Evolutionary conservation across 169 alveolate species (phyloP), one percentile per base, ranked within the genome.

Genomic region (Blepharisma undulans): DNA sequence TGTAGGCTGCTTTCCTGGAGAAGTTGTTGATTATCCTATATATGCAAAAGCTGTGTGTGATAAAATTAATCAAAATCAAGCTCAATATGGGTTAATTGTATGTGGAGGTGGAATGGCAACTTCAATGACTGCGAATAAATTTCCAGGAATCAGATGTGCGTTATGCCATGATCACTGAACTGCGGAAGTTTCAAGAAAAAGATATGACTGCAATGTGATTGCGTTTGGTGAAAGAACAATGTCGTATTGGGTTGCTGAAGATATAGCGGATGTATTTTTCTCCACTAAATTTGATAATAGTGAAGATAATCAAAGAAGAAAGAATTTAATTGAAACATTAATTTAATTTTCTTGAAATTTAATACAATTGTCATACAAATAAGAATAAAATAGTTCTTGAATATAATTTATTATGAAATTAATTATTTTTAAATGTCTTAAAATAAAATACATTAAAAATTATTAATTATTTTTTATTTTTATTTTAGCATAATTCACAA

Each of bases 71-170:
- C 36, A 87, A 71, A 22, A 76, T 72, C 36, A 77, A 90, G 33
- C 79, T 29, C 30, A 77, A 59, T 72, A 76, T 34, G 97, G 95
- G 32, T 79, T 94, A 19, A 33, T 93, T 18, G 76, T 91, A 21
- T 95, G 97, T 79, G 97, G 96, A 74, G 87, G 92, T 27, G 97
- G 97, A 18, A 89, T 95, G 19, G 97, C 96, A 72, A 92, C 92
- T 60, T 93, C 96, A 4, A 92, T 95, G 29, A 84, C 93, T 36
- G 94, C 95, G 48, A 95, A 95, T 90, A 93, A 93, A 88, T 59
- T 91, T 1, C 91, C 89, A 87, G 97, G 97, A 29, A 90, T 93
- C 29, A 87, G 95, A 36, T 93, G 96, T 91, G 97, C 94, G 4
- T 84, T 93, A 18, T 91, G 93, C n/a, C 94, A 93, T 82, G 96